Evolutionary conservation across 163 green algal species (phyloP).

Genomic region (Volvox carteri): DNA sequence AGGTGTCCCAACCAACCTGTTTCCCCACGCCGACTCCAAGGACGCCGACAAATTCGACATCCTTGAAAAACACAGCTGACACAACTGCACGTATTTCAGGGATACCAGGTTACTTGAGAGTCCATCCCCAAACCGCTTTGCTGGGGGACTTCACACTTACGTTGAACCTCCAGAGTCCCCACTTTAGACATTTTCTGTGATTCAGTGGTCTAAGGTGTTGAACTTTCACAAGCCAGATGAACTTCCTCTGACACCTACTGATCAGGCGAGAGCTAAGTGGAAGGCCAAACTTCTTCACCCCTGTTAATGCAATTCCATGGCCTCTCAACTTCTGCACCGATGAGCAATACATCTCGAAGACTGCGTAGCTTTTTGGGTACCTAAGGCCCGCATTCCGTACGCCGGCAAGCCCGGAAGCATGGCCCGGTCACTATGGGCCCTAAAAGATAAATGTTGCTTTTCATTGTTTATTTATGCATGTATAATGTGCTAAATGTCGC

Average conservation of each 20-base stretch:
- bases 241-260: not conserved
- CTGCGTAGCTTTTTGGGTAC: no score
- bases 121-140: not conserved
- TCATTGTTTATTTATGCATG: no score
- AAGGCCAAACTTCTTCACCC: not conserved
- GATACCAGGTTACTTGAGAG: not conserved
- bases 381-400: no score
- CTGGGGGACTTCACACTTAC: constrained; percentile 9
- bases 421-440: no score
- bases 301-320: constrained; percentile 10
- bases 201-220: not conserved
- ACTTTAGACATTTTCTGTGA: constrained; percentile 15
- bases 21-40: constrained; percentile 28
- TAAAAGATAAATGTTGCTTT: no score
- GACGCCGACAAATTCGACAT: constrained; percentile 54
- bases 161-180: constrained; percentile 34
- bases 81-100: constrained; percentile 20
- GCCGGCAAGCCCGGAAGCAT: no score
- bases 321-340: no score
- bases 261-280: not conserved
- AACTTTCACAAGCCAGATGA: not conserved
- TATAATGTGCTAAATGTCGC: no score
- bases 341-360: no score
- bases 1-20: constrained; percentile 22
- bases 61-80: constrained; percentile 22